phyloP scores from a whole-genome alignment of 805 yeast species.

The Kodamaea leandrae region DNA sequence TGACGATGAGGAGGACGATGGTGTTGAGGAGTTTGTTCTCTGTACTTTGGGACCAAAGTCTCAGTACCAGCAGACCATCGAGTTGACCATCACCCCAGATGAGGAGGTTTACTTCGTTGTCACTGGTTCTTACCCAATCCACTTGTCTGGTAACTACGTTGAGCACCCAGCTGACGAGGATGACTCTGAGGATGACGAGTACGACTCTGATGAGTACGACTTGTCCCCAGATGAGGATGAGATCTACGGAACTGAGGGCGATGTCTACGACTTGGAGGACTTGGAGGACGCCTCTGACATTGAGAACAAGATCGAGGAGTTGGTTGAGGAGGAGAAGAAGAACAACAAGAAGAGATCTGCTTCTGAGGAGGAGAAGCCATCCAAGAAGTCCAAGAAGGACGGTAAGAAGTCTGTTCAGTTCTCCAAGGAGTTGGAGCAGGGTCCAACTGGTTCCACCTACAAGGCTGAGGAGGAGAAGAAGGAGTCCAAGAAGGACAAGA shows the following conservation, averaged over 20 bases:
- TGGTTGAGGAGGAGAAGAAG: conserved; percentile 53
- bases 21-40: conserved; percentile 77
- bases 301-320: conserved; percentile 71
- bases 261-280: conserved; percentile 54
- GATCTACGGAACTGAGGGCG: conserved; percentile 46
- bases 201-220: conserved; percentile 58
- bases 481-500: conserved; percentile 21
- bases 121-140: conserved; percentile 92
- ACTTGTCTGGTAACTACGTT: conserved; percentile 91
- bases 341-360: conserved; percentile 34
- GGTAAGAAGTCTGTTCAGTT: conserved; percentile 80
- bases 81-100: conserved; percentile 84
- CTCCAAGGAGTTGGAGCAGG: conserved; percentile 88
- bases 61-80: conserved; percentile 86
- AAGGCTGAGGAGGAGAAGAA: conserved; percentile 19
- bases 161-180: conserved; percentile 88
- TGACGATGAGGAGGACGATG: conserved; percentile 62
- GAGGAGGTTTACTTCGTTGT: conserved; percentile 94
- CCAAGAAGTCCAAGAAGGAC: conserved; percentile 24
- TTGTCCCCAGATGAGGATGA: conserved; percentile 79
- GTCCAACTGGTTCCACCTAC: conserved; percentile 65
- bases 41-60: conserved; percentile 87
- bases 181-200: conserved; percentile 48
- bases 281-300: conserved; percentile 68
- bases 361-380: conserved; percentile 32